These are phyloP conservation scores for Cymbidium sinense DNA, from an alignment of 106 monocot genomes.

Conservation along the genomic window DNA sequence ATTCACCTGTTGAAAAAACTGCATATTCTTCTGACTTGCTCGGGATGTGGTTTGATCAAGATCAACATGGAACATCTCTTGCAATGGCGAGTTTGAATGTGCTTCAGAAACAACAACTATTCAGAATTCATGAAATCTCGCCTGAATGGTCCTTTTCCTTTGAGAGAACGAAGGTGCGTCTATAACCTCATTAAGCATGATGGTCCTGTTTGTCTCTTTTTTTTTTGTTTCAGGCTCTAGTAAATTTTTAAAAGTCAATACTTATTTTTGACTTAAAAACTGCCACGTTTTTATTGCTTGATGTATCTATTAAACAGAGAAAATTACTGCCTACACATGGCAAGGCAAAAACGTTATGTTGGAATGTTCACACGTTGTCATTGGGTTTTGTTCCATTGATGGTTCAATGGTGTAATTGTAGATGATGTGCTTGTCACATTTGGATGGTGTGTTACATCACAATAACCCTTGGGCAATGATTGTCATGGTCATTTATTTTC, in stretches of 20 bases:
- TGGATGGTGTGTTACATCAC: background rate
- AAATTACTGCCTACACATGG: background rate
- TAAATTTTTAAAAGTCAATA: background rate
- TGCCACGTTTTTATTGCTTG: background rate
- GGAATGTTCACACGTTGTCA: background rate
- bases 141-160: conserved; percentile 86
- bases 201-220: background rate
- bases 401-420: background rate
- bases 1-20: conserved; percentile 17
- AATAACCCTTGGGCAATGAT: background rate
- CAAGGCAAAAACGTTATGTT: background rate
- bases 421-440: background rate
- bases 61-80: conserved; percentile 30
- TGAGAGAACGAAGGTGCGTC: conserved; percentile 57
- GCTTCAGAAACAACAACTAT: conserved; percentile 36
- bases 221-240: background rate
- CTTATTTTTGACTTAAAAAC: background rate
- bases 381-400: background rate
- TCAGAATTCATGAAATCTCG: conserved; percentile 62
- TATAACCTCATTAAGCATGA: background rate
- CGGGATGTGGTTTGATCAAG: conserved; percentile 32
- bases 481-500: background rate
- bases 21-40: conserved; percentile 11
- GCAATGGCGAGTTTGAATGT: conserved; percentile 25
- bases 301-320: background rate